Conservation (phyloP, 2,329 filamentous ascomycete species). For the Hymenoscyphus fraxineus region DNA sequence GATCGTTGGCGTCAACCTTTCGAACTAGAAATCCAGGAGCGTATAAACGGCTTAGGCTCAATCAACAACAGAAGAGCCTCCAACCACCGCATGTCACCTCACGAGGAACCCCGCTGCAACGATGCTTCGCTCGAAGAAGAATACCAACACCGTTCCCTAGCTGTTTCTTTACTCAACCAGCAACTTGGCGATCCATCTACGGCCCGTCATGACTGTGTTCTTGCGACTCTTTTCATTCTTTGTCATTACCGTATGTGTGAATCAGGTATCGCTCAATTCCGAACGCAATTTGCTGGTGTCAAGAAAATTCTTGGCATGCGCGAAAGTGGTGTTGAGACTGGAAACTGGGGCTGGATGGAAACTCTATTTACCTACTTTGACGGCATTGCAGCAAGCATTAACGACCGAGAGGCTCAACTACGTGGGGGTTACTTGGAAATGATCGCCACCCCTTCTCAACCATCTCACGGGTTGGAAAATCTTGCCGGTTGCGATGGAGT, state of each 20-base stretch:
- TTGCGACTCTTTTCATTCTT: slow-evolving; percentile 81
- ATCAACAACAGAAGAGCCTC: slow-evolving; percentile 26
- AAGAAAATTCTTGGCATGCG: slow-evolving; percentile 83
- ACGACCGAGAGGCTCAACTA: slow-evolving; percentile 84
- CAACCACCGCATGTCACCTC: slow-evolving; percentile 32
- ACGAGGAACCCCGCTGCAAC: slow-evolving; percentile 41
- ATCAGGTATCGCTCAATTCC: slow-evolving; percentile 87
- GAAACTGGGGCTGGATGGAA: slow-evolving; percentile 84
- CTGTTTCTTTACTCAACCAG: slow-evolving; percentile 77
- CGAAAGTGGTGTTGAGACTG: slow-evolving; percentile 53
- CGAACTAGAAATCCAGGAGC: slow-evolving; percentile 33
- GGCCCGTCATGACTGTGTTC: slow-evolving; percentile 78
- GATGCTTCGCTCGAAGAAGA: slow-evolving; percentile 68
- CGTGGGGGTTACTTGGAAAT: slow-evolving; percentile 59
- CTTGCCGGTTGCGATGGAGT: slow-evolving; percentile 82
- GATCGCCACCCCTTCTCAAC: slow-evolving; percentile 59
- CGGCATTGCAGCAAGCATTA: slow-evolving; percentile 85
- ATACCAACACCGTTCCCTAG: slow-evolving; percentile 74
- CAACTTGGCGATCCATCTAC: slow-evolving; percentile 73
- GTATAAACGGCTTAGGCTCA: slow-evolving; percentile 25
- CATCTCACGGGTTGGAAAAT: slow-evolving; percentile 63
- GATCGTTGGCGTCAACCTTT: slow-evolving; percentile 44
- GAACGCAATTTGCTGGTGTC: slow-evolving; percentile 88
- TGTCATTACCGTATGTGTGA: slow-evolving; percentile 94
- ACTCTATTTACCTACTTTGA: slow-evolving; percentile 93